A percentile compares a stretch with the other conserved stretches of the same genome.
Conservation (phyloP, 192 early-diverging fungal genomes). For the Backusella australiensis region DNA sequence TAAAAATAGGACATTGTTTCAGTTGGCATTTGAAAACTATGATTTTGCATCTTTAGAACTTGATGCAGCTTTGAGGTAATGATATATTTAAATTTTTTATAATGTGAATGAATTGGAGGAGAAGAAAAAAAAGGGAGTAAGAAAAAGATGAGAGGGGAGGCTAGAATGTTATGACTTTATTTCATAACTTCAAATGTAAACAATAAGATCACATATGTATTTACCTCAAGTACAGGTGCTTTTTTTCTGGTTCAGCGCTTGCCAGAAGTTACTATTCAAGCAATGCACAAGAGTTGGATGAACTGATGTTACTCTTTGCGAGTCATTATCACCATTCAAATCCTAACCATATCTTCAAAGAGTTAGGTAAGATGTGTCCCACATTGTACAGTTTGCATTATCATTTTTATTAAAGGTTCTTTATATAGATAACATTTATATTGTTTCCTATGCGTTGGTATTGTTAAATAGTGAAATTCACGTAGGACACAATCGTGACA, state of each 20-base stretch:
- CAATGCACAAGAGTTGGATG: not conserved
- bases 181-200: not conserved
- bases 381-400: not conserved
- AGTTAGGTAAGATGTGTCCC: not conserved
- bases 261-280: not conserved
- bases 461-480: slow-evolving; percentile 7
- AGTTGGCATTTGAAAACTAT: not conserved
- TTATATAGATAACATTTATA: slow-evolving; percentile 4
- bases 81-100: not conserved
- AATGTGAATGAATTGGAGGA: not conserved
- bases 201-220: not conserved
- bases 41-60: not conserved
- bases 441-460: not conserved
- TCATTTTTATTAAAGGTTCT: not conserved
- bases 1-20: not conserved
- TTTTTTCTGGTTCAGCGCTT: not conserved
- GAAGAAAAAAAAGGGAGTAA: not conserved
- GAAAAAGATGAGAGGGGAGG: not conserved
- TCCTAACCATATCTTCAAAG: not conserved
- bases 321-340: not conserved
- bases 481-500: slow-evolving; percentile 4
- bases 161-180: not conserved
- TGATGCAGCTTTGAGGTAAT: not conserved
- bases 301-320: not conserved
- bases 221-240: not conserved